Conservation (phyloP, 495 filamentous ascomycete genomes). For the Aspergillus steynii region DNA sequence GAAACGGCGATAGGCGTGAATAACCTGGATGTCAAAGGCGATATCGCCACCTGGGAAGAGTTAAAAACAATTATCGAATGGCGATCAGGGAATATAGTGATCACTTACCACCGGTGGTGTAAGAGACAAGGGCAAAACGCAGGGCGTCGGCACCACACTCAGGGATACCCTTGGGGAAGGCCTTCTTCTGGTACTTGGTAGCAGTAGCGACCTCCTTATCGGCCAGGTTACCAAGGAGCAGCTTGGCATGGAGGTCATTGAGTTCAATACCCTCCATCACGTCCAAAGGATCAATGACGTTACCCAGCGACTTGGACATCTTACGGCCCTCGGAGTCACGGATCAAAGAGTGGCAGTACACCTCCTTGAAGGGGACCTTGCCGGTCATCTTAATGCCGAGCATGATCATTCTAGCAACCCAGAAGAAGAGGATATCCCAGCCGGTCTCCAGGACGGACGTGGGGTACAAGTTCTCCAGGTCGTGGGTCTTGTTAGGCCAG, state of each 20-base stretch:
- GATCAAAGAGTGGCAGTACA: conserved; percentile 76
- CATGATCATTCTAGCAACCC: conserved; percentile 85
- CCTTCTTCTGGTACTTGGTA: conserved; percentile 74
- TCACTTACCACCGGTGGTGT: conserved; percentile 75
- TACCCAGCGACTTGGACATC: conserved; percentile 84
- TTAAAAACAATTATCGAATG: conserved; percentile 17
- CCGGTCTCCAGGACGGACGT: conserved; percentile 77
- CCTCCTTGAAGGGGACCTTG: conserved; percentile 73
- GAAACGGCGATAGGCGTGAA: conserved; percentile 81
- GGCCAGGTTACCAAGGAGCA: conserved; percentile 68
- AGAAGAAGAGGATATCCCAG: conserved; percentile 88
- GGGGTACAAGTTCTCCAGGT: conserved; percentile 70
- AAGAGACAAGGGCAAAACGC: conserved; percentile 76
- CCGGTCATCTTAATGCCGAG: conserved; percentile 74
- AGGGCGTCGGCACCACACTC: conserved; percentile 87
- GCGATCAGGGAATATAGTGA: neutral
- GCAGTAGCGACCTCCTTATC: conserved; percentile 72
- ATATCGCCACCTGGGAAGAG: conserved; percentile 64
- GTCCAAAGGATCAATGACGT: conserved; percentile 80
- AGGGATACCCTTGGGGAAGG: conserved; percentile 79
- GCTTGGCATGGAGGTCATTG: conserved; percentile 66
- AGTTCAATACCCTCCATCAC: conserved; percentile 74
- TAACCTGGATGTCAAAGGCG: conserved; percentile 80
- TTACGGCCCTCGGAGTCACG: conserved; percentile 78
- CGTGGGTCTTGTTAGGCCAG: conserved; percentile 71